phyloP scores from a whole-genome alignment of 2,329 filamentous ascomycete genomes.

The Cytospora schulzeri region DNA sequence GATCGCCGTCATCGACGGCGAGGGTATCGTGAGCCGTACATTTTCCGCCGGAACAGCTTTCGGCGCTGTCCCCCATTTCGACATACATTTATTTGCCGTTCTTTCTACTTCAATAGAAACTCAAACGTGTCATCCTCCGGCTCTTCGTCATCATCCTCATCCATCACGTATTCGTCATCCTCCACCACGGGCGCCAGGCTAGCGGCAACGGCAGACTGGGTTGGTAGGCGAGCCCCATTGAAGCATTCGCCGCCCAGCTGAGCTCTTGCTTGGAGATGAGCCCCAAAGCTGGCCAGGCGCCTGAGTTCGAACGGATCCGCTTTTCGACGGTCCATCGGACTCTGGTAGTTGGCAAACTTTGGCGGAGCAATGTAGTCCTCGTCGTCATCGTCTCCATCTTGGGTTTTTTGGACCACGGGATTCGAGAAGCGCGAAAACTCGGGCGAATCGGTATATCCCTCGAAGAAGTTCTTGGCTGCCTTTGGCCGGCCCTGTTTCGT shows the following conservation, averaged over 20 bases:
- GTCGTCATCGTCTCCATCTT: conserved; percentile 6
- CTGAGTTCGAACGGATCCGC: conserved; percentile 4
- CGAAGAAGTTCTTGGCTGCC: conserved; percentile 15
- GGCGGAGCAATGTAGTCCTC: conserved; percentile 5
- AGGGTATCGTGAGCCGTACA: conserved; percentile 27
- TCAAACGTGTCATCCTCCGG: conserved; percentile 28
- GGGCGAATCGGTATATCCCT: conserved; percentile 22
- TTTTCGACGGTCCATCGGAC: conserved; percentile 9
- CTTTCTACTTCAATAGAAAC: conserved; percentile 12
- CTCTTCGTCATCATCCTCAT: conserved; percentile 20
- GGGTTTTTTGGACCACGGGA: conserved; percentile 12
- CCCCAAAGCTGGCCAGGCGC: conserved; percentile 13
- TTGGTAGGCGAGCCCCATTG: neutral
- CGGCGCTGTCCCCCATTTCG: neutral
- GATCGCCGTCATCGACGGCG: conserved; percentile 3
- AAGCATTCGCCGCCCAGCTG: too few relatives aligned
- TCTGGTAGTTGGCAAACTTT: conserved; percentile 17
- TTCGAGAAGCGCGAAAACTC: conserved; percentile 21
- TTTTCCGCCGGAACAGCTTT: neutral
- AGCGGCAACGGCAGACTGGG: neutral
- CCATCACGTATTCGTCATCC: neutral
- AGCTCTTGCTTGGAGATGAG: conserved; percentile 2
- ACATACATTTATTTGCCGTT: neutral
- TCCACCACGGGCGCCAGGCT: neutral
- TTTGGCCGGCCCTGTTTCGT: neutral